Percentiles rank a stretch among this genome's conserved stretches.
phyloP scores from a whole-genome alignment of 192 early-diverging fungal genomes.

The Backusella circina region DNA sequence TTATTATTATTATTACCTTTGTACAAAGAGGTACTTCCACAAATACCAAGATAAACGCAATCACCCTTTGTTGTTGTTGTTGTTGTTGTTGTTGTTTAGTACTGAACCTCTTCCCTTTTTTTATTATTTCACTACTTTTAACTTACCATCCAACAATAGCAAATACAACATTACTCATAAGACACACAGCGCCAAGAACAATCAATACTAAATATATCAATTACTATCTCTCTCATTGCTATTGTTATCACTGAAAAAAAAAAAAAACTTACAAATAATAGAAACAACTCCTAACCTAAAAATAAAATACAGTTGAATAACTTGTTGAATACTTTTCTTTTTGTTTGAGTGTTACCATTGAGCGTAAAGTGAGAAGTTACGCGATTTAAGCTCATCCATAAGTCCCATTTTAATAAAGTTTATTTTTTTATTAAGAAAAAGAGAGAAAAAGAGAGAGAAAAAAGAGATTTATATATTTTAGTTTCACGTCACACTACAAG shows the following conservation, averaged over 20 bases:
- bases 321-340: not conserved
- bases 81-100: too few relatives aligned
- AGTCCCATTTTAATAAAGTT: slow-evolving; percentile 17
- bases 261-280: slow-evolving; percentile 16
- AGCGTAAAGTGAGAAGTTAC: slow-evolving; percentile 28
- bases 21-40: slow-evolving; percentile 28
- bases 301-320: not conserved
- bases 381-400: slow-evolving; percentile 19
- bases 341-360: slow-evolving; percentile 21
- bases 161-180: slow-evolving; percentile 14
- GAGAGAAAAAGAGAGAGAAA: not conserved
- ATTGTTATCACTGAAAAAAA: not conserved
- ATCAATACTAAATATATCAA: slow-evolving; percentile 8
- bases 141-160: slow-evolving; percentile 28
- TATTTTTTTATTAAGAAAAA: not conserved
- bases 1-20: slow-evolving; percentile 19
- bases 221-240: not conserved
- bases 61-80: slow-evolving; percentile 2
- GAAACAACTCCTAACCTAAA: slow-evolving; percentile 20
- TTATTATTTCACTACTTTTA: too few relatives aligned
- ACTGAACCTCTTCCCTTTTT: too few relatives aligned
- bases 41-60: slow-evolving; percentile 27
- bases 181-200: slow-evolving; percentile 8
- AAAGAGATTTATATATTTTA: not conserved
- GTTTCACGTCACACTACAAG: not conserved